A percentile compares a stretch with the other conserved stretches of the same genome.
These are phyloP conservation scores for Polyporus arcularius DNA, from an alignment of 768 basidiomycete genomes.

Conservation along the genomic window DNA sequence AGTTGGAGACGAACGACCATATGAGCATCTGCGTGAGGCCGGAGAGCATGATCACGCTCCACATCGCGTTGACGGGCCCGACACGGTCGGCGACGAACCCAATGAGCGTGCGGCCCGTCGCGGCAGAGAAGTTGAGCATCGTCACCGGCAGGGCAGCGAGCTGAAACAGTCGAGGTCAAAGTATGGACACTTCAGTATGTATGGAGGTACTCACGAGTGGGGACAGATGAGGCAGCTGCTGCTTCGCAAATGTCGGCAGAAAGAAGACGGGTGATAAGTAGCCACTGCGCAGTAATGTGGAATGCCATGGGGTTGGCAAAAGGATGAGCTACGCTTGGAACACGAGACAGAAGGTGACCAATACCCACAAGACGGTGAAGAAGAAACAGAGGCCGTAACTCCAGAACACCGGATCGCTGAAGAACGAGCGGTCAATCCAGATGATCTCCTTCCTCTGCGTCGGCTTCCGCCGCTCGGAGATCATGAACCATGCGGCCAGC, in stretches of 20 bases:
- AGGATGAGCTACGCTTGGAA: not conserved
- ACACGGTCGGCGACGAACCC: constrained; percentile 22
- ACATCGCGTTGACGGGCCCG: constrained; percentile 24
- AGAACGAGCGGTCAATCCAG: constrained; percentile 24
- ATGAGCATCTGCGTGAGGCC: constrained; percentile 24
- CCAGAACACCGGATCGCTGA: constrained; percentile 26
- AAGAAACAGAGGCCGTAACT: constrained; percentile 23
- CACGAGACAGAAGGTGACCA: not conserved
- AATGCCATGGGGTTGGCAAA: no score
- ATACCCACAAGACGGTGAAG: constrained; percentile 23
- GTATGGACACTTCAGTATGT: not conserved
- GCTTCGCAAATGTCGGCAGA: constrained; percentile 16
- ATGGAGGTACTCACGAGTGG: constrained; percentile 8
- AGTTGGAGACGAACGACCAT: constrained; percentile 23
- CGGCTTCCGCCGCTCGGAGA: constrained; percentile 19
- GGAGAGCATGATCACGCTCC: constrained; percentile 20
- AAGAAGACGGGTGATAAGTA: constrained; percentile 25
- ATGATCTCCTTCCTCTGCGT: constrained; percentile 17
- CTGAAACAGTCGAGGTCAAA: constrained; percentile 1
- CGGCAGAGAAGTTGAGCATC: constrained; percentile 22
- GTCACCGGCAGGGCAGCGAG: constrained; percentile 18
- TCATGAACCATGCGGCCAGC: constrained; percentile 19
- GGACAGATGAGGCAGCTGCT: constrained; percentile 13
- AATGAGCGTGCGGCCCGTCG: constrained; percentile 22
- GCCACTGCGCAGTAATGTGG: constrained; percentile 12